Evolutionary conservation across 495 filamentous ascomycete species (phyloP).

Genomic region (Echria macrotheca): DNA sequence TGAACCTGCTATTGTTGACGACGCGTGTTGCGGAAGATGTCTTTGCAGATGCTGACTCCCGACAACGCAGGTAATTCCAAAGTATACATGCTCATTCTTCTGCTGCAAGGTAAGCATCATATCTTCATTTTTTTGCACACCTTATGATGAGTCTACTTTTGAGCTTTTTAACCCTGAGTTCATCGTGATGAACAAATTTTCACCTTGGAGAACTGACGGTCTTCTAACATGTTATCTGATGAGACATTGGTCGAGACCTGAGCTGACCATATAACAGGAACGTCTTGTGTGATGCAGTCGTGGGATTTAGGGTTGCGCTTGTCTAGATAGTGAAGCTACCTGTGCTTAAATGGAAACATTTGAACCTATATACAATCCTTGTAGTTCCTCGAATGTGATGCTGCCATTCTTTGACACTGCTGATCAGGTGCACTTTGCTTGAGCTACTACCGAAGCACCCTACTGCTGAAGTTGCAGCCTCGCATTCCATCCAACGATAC

Average conservation of each 20-base stretch:
- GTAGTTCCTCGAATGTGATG: too few species aligned
- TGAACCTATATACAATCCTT: background rate
- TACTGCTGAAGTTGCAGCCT: constrained; percentile 52
- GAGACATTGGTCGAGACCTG: background rate
- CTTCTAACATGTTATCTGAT: constrained; percentile 2
- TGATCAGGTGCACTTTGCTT: too few species aligned
- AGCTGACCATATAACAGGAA: constrained; percentile 21
- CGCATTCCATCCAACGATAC: constrained; percentile 88
- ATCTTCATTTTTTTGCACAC: constrained; percentile 18
- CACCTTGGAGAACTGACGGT: constrained; percentile 94
- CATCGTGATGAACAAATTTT: constrained; percentile 67
- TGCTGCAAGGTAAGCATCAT: constrained; percentile 17
- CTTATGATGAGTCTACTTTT: constrained; percentile 69
- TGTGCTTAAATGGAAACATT: too few species aligned
- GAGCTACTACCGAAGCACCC: constrained; percentile 9
- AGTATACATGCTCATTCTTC: constrained; percentile 8
- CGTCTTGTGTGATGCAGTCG: too few species aligned
- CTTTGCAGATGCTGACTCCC: constrained; percentile 24
- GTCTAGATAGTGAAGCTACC: too few species aligned
- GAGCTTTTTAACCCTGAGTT: constrained; percentile 64
- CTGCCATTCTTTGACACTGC: too few species aligned
- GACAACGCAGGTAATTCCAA: constrained; percentile 30
- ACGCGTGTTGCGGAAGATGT: constrained; percentile 1
- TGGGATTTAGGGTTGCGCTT: too few species aligned
- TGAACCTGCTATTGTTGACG: constrained; percentile 21